Conservation (phyloP, 495 filamentous ascomycete species). For the Talaromyces adpressus region DNA sequence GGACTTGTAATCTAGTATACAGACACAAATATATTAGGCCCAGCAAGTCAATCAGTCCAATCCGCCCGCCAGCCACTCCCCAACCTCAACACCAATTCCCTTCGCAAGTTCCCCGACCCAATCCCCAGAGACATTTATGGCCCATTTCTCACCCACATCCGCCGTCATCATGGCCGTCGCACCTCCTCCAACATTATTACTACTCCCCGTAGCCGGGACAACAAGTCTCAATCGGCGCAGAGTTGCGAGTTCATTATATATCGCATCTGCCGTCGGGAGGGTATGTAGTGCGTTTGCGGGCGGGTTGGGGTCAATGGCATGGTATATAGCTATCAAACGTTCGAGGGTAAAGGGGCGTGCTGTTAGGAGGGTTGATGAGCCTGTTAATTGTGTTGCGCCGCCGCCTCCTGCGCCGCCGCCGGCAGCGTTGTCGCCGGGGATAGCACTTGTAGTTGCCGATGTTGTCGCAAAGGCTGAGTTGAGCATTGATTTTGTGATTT, state of each 20-base stretch:
- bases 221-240: constrained; percentile 71
- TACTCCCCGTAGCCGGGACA: constrained; percentile 36
- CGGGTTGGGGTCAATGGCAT: constrained; percentile 64
- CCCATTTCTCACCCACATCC: constrained; percentile 40
- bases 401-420: constrained; percentile 9
- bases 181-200: constrained; percentile 15
- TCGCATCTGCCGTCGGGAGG: constrained; percentile 47
- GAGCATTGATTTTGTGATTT: constrained; percentile 42
- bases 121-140: constrained; percentile 40
- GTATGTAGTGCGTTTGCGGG: constrained; percentile 42
- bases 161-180: constrained; percentile 7
- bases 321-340: constrained; percentile 80
- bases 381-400: constrained; percentile 41
- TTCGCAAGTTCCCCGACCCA: constrained; percentile 44
- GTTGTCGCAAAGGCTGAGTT: constrained; percentile 33
- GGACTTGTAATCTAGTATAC: too few relatives aligned
- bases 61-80: constrained; percentile 41
- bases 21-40: background rate
- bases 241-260: constrained; percentile 70
- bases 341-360: constrained; percentile 78
- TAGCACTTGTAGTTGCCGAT: constrained; percentile 31
- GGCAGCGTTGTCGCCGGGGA: background rate
- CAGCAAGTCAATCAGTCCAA: constrained; percentile 22
- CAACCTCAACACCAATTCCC: constrained; percentile 40
- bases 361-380: constrained; percentile 65